These are phyloP conservation scores for Fraxinus anomala DNA, from an alignment of 257 asterid species.

Conservation along the genomic window DNA sequence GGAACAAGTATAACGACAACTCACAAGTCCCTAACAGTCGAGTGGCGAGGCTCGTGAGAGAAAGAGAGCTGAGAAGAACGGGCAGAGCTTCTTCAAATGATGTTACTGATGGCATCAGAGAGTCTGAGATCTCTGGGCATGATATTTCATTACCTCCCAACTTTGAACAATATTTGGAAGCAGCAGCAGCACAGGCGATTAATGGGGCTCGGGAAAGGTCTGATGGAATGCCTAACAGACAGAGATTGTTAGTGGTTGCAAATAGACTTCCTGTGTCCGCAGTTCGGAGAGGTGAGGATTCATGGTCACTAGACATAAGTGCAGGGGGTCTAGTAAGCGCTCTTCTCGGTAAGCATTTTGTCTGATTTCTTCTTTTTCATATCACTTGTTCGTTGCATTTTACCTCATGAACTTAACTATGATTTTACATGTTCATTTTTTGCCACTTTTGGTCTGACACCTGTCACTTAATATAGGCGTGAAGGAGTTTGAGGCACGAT, in stretches of 20 bases:
- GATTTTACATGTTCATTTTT: conserved; percentile 6
- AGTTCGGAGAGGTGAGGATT: conserved; percentile 80
- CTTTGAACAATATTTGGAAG: conserved; percentile 66
- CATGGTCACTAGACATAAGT: conserved; percentile 94
- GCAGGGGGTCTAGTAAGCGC: conserved; percentile 99
- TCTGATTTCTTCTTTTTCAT: conserved; percentile 12
- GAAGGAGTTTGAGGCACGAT: conserved; percentile 85
- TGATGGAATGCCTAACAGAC: conserved; percentile 60
- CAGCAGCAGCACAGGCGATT: conserved; percentile 56
- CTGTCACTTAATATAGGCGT: conserved; percentile 55
- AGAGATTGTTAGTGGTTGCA: conserved; percentile 92
- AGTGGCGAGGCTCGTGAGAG: conserved; percentile 70
- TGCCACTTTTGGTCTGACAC: conserved; percentile 26
- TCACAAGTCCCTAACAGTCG: conserved; percentile 50
- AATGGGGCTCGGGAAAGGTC: conserved; percentile 63
- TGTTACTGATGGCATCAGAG: conserved; percentile 45
- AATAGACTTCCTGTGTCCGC: conserved; percentile 98
- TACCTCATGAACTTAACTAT: conserved; percentile 3
- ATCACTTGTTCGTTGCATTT: conserved; percentile 14
- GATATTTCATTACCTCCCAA: conserved; percentile 38
- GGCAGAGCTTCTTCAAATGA: conserved; percentile 51
- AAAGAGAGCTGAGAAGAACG: conserved; percentile 61
- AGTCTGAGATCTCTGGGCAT: conserved; percentile 45
- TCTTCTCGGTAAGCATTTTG: conserved; percentile 71
- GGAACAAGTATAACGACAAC: conserved; percentile 65